Evolutionary conservation across 2,329 filamentous ascomycete species (phyloP), one percentile per base, ranked within the genome.

Genomic region (Trichoderma asperellum): DNA sequence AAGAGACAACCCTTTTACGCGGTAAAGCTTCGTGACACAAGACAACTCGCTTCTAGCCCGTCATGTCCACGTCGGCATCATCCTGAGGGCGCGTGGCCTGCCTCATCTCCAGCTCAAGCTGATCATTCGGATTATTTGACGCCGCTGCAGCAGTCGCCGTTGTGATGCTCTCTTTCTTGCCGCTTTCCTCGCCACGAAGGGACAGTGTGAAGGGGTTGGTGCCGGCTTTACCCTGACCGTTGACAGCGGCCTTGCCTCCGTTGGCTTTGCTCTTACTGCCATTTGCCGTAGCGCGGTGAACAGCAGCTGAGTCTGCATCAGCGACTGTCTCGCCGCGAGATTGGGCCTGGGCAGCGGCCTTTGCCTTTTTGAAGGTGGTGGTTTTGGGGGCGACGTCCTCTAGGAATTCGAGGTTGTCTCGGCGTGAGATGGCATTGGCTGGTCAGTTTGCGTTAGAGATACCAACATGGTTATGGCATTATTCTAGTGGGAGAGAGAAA

Each of bases 351-450:
- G 81, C 84, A 72, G 88, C 75, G 56, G 89, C 89, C 82, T 94
- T 95, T 81, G 92, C 88, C 73, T 92, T 88, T 77, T 92, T 92
- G 83, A 89, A 96, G 18, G 92, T 89, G 6, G 90, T 88, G 1
- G 94, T 97, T 78, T 91, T 92, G 69, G 96, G 96, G 47, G 97
- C 92, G 32, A 97, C 88, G 80, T 99, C 96, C 72, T 92, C 87
- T 16, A 99, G 88, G 77, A 99, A 99, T 79, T 99, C 94, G 63
- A 99, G 90, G 78, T 96, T 96, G 80, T 98, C 96, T 72, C 94
- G 89, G 77, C 93, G 91, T 8, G 92, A 88, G 68, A 98, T 91
- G 34, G 96, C 95, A 76, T 89, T 92, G 74, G 94, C 93, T 94
- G n/a, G 3, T 24, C 2, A 24, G 12, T 43, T 56, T 49, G 40